phyloP scores from a whole-genome alignment of 2,329 filamentous ascomycete species.

The Onygenales sp. region DNA sequence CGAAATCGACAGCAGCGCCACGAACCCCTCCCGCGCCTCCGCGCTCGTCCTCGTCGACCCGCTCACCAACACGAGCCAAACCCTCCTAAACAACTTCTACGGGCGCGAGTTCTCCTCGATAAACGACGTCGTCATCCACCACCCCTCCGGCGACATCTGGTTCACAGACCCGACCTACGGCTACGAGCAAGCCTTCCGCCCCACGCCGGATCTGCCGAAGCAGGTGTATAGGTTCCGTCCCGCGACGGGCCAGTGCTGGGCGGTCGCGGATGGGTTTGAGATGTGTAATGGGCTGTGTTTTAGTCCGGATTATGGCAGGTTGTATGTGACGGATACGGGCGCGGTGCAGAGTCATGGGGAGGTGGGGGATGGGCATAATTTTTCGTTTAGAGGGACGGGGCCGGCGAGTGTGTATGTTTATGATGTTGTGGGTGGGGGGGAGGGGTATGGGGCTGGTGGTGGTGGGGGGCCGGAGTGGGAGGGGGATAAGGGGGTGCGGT shows the following conservation, averaged over 20 bases:
- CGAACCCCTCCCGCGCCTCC: constrained; percentile 12
- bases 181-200: constrained; percentile 25
- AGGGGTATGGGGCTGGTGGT: too few relatives aligned
- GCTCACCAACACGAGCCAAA: constrained; percentile 15
- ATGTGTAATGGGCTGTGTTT: constrained; percentile 37
- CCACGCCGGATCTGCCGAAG: constrained; percentile 22
- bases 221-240: constrained; percentile 33
- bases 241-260: constrained; percentile 21
- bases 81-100: constrained; percentile 24
- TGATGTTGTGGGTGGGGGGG: constrained; percentile 33
- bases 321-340: constrained; percentile 35
- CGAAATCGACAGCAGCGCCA: constrained; percentile 7
- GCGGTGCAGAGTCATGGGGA: constrained; percentile 16
- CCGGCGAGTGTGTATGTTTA: constrained; percentile 22
- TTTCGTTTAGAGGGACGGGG: constrained; percentile 8
- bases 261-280: constrained; percentile 30
- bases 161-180: constrained; percentile 32
- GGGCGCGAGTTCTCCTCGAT: constrained; percentile 29
- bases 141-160: constrained; percentile 26
- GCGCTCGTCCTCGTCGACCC: constrained; percentile 16
- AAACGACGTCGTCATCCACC: constrained; percentile 29
- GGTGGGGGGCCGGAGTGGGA: too few relatives aligned
- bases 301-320: constrained; percentile 27
- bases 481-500: constrained; percentile 21
- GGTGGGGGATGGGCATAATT: constrained; percentile 7